phyloP scores from a whole-genome alignment of 2,329 filamentous ascomycete species.

The Neofusicoccum ribis region DNA sequence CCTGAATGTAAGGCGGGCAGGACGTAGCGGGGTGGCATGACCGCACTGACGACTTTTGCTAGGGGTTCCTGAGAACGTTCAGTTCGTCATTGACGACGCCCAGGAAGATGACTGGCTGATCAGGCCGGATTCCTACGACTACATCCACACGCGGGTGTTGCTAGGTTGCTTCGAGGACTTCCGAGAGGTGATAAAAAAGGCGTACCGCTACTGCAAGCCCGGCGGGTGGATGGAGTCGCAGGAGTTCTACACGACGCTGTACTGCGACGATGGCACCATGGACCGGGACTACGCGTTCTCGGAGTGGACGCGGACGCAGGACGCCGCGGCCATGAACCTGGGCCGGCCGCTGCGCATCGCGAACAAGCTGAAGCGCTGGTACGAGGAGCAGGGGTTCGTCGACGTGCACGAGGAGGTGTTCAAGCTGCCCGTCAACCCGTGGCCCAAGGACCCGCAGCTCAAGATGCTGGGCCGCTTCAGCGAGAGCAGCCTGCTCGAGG shows the following conservation, averaged over 20 bases:
- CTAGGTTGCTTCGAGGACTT: conserved; percentile 60
- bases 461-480: conserved; percentile 53
- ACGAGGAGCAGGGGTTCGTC: conserved; percentile 58
- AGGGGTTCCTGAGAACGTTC: conserved; percentile 67
- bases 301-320: conserved; percentile 47
- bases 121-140: conserved; percentile 54
- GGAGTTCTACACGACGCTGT: conserved; percentile 45
- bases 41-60: conserved; percentile 1
- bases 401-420: conserved; percentile 55
- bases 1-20: conserved; percentile 33
- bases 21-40: neutral
- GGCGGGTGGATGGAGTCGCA: conserved; percentile 54
- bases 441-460: conserved; percentile 50
- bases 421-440: conserved; percentile 56
- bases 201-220: conserved; percentile 55
- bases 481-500: conserved; percentile 48
- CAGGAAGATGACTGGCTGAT: conserved; percentile 60
- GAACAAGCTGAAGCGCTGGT: conserved; percentile 54
- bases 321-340: conserved; percentile 48
- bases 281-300: conserved; percentile 47
- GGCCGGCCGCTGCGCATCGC: conserved; percentile 54
- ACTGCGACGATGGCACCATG: conserved; percentile 58
- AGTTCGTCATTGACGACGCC: conserved; percentile 72
- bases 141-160: conserved; percentile 61
- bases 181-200: conserved; percentile 54